Evolutionary conservation across 2,329 filamentous ascomycete species (phyloP), one percentile per base, ranked within the genome.

Genomic region (Torrubiella hemipterigena): DNA sequence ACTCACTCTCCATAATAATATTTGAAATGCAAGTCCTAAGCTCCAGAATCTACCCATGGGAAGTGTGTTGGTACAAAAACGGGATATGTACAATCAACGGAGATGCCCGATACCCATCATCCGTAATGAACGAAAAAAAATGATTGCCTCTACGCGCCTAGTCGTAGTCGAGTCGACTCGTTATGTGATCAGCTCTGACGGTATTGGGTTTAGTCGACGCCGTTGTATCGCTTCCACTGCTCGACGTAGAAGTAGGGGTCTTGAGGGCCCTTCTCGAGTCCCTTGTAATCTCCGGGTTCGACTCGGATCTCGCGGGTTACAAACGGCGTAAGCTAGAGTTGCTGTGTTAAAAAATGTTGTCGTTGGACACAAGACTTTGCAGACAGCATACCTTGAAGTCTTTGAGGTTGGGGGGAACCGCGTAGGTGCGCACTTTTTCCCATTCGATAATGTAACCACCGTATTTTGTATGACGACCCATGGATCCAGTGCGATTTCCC

Each of bases 401-500:
- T 16, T 67, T 65, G 37, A 93, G 55, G 28, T 68, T 65, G 23
- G 74, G 57, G 1, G 89, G 87, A 45, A 83, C 83, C 34, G 82
- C 80, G 54, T 86, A 98, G 33, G 87, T 94, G 56, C 89, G 78
- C 49, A 96, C 84, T 61, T 93, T 94, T 34, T 66, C 59, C 69
- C 72, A 93, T 43, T 96, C 81, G 43, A 96, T 77, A 28, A 76
- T 55, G 57, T 91, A 98, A 30, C 78, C 78, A 56, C 89, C 91
- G 52, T 76, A 73, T 54, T 82, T 81, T 33, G 82, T 87, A 60
- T 93, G 84, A 11, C 66, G 61, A 55, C 91, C 91, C 76, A 93
- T 86, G 25, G 81, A 76, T 2, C 91, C 91, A 1, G 85, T 80
- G 28, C 87, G 71, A 47, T 81, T 95, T 52, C 91, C 91, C 69